Base-by-base conservation (phyloP, 257 asterid species). In the Solanum pennellii region DNA sequence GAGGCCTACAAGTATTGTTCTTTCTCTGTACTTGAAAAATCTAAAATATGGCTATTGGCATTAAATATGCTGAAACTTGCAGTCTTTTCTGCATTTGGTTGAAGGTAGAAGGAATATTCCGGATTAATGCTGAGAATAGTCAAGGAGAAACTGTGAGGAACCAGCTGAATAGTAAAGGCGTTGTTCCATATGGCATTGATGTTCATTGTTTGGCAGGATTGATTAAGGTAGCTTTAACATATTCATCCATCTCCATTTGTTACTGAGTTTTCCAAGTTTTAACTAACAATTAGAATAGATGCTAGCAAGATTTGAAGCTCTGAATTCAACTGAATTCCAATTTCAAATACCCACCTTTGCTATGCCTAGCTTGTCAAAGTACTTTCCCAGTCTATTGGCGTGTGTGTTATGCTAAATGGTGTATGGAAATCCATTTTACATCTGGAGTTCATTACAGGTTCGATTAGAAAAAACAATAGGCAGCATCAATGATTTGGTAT, bases 41-140 rank as follows among this genome's bases (percentile, higher is more conserved):
- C 35, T 42, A 31, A n/a, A 69, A 84, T 65, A 39, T 73, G 12
- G 23, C n/a, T 33, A 12, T 73, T 76, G 27, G 35, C 31, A 37
- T 87, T 82, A 79, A n/a, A 39, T 62, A 9, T 68, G 41, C 80
- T 80, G 29, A 73, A 37, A 29, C 47, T 37, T 82, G 80, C 86
- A 44, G 20, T 31, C 33, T 85, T 65, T 77, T 14, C 82, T 73
- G 72, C 41, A 0, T 31, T 80, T 87, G 49, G 23, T 79, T 87
- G 27, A 90, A 96, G 98, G 98, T 94, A 80, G 99, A 96, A 91
- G 99, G 99, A 83, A 96, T 96, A 83, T 96, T 96, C 89, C 91
- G 98, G 84, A 94, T 96, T 76, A 96, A 93, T 91, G 94, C 94
- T 3, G 99, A 93, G 86, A 94, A 96, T 60, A 90, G 95, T 87